A percentile compares a stretch with the other conserved stretches of the same genome.
phyloP scores from a whole-genome alignment of 139 green algal genomes.

The Tetratostichococcus sp. region DNA sequence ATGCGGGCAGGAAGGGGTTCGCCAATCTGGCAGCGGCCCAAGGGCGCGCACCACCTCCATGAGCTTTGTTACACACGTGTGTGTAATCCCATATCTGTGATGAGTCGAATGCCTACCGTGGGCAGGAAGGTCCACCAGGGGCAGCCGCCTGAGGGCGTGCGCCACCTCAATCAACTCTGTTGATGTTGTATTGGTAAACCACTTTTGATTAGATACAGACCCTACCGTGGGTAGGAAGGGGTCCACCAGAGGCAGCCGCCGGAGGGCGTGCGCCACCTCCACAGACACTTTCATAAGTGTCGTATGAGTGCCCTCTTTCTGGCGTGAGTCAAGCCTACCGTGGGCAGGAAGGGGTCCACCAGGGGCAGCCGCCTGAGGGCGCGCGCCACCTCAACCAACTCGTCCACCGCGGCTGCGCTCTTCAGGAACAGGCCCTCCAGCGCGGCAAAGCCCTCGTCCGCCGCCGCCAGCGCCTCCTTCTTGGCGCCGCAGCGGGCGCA shows the following conservation, averaged over 20 bases:
- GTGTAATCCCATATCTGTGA: too few relatives aligned
- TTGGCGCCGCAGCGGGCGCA: conserved; percentile 57
- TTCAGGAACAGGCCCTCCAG: conserved; percentile 52
- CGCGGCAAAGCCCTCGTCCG: conserved; percentile 57
- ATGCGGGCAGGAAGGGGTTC: conserved; percentile 69
- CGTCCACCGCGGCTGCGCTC: conserved; percentile 44
- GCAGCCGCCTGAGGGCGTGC: too few relatives aligned
- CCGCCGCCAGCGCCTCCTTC: conserved; percentile 51
- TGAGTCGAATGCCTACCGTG: too few relatives aligned
- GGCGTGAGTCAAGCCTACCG: too few relatives aligned
- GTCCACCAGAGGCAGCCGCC: conserved; percentile 83
- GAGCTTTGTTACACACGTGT: too few relatives aligned
- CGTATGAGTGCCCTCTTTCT: too few relatives aligned
- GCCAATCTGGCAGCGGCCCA: conserved; percentile 79
- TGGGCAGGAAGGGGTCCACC: conserved; percentile 80
- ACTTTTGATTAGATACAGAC: too few relatives aligned
- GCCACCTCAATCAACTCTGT: too few relatives aligned
- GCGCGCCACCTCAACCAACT: conserved; percentile 71
- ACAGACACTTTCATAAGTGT: too few relatives aligned
- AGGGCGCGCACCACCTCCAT: conserved; percentile 30
- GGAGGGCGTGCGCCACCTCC: conserved; percentile 29
- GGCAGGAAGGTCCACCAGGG: conserved; percentile 77
- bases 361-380: conserved; percentile 72
- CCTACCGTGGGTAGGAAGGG: conserved; percentile 74
- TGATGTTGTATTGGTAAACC: too few relatives aligned